Evolutionary conservation across 768 basidiomycete genomes (phyloP), one percentile per base, ranked within the genome.

Genomic region (Mycena venus): DNA sequence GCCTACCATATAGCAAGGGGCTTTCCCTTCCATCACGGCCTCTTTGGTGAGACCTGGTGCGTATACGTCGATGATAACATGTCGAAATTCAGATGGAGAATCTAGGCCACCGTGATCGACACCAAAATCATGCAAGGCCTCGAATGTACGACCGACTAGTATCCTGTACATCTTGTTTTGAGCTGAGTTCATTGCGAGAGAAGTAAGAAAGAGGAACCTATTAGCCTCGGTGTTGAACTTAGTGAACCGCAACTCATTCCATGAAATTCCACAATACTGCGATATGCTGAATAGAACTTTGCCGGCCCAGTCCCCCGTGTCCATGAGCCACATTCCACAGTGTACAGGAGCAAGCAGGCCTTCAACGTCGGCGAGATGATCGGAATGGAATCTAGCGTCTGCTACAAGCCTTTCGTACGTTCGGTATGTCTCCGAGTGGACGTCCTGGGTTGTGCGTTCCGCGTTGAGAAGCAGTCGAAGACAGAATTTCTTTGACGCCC

Each of bases 291-390:
- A 61, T 32, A 75, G 11, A 6, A 72, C 59, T 21, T 47, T 62
- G 10, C 70, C 74, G 3, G 59, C 70, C 70, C 64, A 75, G 4
- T 66, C 56, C 15, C 58, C 63, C 9, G 69, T 70, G 11, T 70
- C 38, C 49, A 61, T 66, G 25, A 47, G 2, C 73, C 68, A 74
- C 38, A 75, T 47, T 4, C 74, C 74, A 31, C 71, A 70, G 42
- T 70, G 69, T 4, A 49, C 9, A 29, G 68, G 69, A 1, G 67
- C 63, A 12, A 61, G 9, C 0, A 34, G 3, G 3, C 72, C 72
- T 32, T 68, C 42, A n/a, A 14, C 17, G 0, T 19, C 2, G 5
- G 15, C 2, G 12, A 74, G 73, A 42, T 63, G 44, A 4, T 10
- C 29, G 0, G 73, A 34, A 11, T 74, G 73, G 27, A 74, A 75